A percentile compares a stretch with the other conserved stretches of the same genome.
Conservation (phyloP, 2,329 filamentous ascomycete genomes). For the Monosporascus sp. region DNA sequence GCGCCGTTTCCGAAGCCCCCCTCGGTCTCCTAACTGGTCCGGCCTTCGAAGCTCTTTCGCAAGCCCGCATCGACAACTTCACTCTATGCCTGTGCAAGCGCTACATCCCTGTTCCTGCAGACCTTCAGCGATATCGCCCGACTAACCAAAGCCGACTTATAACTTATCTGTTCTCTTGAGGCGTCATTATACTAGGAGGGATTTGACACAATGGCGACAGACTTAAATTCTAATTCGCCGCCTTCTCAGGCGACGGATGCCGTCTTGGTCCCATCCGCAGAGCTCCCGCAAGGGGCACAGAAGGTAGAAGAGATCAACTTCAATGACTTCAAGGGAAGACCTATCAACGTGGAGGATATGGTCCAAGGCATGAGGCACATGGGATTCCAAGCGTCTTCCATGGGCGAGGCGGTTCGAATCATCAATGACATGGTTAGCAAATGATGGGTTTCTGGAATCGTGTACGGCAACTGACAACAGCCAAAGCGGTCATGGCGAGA, state of each 20-base stretch:
- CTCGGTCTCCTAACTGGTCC: no score
- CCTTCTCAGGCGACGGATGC: slow-evolving; percentile 67
- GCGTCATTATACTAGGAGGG: no score
- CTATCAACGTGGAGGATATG: slow-evolving; percentile 82
- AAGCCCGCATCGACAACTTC: no score
- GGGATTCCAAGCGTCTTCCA: slow-evolving; percentile 73
- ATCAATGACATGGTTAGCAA: slow-evolving; percentile 86
- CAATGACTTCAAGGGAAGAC: slow-evolving; percentile 66
- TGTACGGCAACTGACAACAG: slow-evolving; percentile 16
- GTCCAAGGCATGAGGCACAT: slow-evolving; percentile 77
- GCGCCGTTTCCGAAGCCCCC: no score
- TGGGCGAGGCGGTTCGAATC: slow-evolving; percentile 77
- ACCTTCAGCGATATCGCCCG: no score
- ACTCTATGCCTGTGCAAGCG: no score
- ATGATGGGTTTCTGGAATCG: slow-evolving; percentile 11
- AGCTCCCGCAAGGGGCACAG: slow-evolving; percentile 71
- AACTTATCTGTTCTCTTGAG: no score
- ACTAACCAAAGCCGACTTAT: no score
- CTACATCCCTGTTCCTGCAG: no score
- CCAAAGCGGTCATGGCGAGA: slow-evolving; percentile 69
- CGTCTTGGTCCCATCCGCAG: slow-evolving; percentile 78
- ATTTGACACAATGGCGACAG: slow-evolving; percentile 16
- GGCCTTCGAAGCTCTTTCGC: no score
- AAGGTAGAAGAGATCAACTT: slow-evolving; percentile 91
- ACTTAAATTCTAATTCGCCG: slow-evolving; percentile 32